Conservation (phyloP, 169 alveolate species). For the Prorocentrum cordatum region DNA sequence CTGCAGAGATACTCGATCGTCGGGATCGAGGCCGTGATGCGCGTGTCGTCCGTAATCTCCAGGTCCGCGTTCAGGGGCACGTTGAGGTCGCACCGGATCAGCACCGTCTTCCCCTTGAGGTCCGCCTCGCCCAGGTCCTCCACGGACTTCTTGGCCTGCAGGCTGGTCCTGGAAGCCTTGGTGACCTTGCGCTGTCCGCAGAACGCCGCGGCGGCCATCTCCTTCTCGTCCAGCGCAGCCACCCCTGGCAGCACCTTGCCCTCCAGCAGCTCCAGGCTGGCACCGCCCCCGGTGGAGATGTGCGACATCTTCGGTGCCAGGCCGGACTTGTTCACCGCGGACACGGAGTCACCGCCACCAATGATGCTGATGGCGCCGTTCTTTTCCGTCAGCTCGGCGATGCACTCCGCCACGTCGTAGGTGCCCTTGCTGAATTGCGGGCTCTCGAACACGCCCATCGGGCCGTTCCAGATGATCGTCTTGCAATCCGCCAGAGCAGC, state of each 20-base stretch:
- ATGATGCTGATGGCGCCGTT: conserved; percentile 90
- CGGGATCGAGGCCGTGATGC: conserved; percentile 90
- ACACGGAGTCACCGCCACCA: too few species aligned
- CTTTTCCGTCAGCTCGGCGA: conserved; percentile 83
- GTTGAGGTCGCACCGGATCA: conserved; percentile 92
- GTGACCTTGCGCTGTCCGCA: too few species aligned
- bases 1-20: conserved; percentile 83
- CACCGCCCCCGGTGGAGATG: conserved; percentile 99
- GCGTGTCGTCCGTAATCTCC: conserved; percentile 82
- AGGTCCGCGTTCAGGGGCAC: conserved; percentile 90
- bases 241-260: conserved; percentile 92
- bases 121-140: conserved; percentile 79
- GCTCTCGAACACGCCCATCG: conserved; percentile 74
- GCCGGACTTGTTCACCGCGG: too few species aligned
- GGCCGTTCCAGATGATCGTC: conserved; percentile 75
- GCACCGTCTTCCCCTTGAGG: too few species aligned
- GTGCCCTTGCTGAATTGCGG: conserved; percentile 70
- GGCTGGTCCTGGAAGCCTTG: too few species aligned
- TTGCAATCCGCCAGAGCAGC: conserved; percentile 55
- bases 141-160: too few species aligned
- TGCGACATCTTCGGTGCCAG: conserved; percentile 87
- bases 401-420: conserved; percentile 7
- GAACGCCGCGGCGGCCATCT: too few species aligned
- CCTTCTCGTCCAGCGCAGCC: too few species aligned
- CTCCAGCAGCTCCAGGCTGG: conserved; percentile 86